Evolutionary conservation across 352 stramenopile genomes (phyloP).

Genomic region (Phytophthora nicotianae): DNA sequence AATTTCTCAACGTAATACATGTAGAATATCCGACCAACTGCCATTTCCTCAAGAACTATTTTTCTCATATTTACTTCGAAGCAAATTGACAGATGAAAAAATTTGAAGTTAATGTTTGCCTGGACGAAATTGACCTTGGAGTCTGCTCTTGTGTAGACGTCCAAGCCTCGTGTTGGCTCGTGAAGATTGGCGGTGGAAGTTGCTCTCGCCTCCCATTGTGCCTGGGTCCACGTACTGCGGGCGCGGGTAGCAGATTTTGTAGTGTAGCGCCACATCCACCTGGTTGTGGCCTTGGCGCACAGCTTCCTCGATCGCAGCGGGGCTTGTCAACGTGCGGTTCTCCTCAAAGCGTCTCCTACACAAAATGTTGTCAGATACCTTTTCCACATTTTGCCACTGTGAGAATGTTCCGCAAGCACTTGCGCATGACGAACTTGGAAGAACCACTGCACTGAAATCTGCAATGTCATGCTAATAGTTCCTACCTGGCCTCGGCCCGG

Average conservation of each 20-base stretch:
- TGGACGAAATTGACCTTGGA: constrained; percentile 58
- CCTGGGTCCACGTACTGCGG: constrained; percentile 79
- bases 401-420: constrained; percentile 23
- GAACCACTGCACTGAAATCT: background rate
- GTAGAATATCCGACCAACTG: constrained; percentile 26
- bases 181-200: constrained; percentile 68
- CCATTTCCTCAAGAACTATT: constrained; percentile 2
- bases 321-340: constrained; percentile 44
- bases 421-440: constrained; percentile 1
- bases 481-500: constrained; percentile 64
- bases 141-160: constrained; percentile 44
- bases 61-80: constrained; percentile 9
- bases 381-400: constrained; percentile 25
- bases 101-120: constrained; percentile 14
- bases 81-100: constrained; percentile 12
- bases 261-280: constrained; percentile 82
- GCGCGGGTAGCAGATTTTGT: constrained; percentile 85
- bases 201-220: constrained; percentile 73
- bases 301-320: constrained; percentile 48
- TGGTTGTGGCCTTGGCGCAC: constrained; percentile 68
- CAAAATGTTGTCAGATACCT: constrained; percentile 12
- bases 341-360: constrained; percentile 68
- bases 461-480: background rate
- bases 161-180: constrained; percentile 57
- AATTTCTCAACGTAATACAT: constrained; percentile 20